Evolutionary conservation across 176 grass and related monocot genomes (phyloP), one percentile per base, ranked within the genome.

Genomic region (Oryza officinalis): DNA sequence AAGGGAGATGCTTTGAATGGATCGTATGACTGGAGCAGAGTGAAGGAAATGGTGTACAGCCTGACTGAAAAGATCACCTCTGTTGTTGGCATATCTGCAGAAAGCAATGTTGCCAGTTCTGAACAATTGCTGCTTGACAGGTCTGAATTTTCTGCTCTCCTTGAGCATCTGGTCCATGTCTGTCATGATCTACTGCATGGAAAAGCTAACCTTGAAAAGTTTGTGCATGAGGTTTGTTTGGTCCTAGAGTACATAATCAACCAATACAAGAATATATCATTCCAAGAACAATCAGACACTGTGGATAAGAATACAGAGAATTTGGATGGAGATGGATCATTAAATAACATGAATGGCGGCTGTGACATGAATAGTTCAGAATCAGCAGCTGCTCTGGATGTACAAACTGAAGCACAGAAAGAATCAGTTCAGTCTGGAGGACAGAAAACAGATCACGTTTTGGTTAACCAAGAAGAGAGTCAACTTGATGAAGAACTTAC

Each of bases 141-240:
- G 59, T 71, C 83, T 82, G 93, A 88, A 81, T 66, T 92, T 33
- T 27, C 27, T 44, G 35, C 67, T 17, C 67, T 71, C 30, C 63
- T 92, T 28, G 81, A 90, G 52, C 47, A 66, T 37, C 84, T 95
- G 78, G 67, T 92, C 64, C 79, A 83, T 61, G 41, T 90, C 15
- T 88, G 90, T 61, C 81, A 88, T 44, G 83, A 92, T 50, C 18
- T 92, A 14, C 87, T 88, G 8, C 27, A 84, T 37, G 85, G 76
- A 9, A 86, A 92, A 71, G 72, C 61, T 57, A 77, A 67, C 38
- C 71, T 90, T 84, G 90, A 84, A 54, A 47, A 67, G 45, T 86
- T 95, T 43, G 9, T 80, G 1, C 26, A 76, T 10, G 88, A 90
- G 65, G 52, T 92, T 69, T 83, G 85, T 65, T 22, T 73, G 40